These are phyloP conservation scores for Candida xyloterini DNA, from an alignment of 805 yeast genomes.

Conservation along the genomic window DNA sequence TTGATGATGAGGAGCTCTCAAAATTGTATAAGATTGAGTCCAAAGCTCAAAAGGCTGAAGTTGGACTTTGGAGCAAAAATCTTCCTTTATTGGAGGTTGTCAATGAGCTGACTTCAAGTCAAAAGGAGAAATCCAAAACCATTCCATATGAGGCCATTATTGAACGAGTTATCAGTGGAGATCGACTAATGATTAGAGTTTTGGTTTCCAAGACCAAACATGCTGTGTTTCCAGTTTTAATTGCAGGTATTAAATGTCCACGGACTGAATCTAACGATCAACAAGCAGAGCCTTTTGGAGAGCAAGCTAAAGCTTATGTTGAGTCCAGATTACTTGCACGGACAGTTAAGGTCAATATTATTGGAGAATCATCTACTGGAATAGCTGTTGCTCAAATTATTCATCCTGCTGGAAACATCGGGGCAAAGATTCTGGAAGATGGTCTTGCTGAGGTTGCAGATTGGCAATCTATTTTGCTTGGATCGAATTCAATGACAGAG, in stretches of 20 bases:
- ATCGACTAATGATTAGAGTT: conserved; percentile 63
- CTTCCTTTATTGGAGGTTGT: conserved; percentile 25
- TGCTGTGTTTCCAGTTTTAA: conserved; percentile 52
- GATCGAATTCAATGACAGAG: conserved; percentile 57
- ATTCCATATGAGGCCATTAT: conserved; percentile 57
- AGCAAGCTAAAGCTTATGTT: conserved; percentile 61
- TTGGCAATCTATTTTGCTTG: conserved; percentile 72
- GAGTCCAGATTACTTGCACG: conserved; percentile 63
- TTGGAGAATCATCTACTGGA: conserved; percentile 63
- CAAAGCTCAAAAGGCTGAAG: conserved; percentile 47
- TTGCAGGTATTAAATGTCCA: conserved; percentile 76
- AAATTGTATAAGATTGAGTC: conserved; percentile 41
- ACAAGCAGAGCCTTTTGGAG: conserved; percentile 58
- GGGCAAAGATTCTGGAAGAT: conserved; percentile 59
- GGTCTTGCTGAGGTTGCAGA: conserved; percentile 78
- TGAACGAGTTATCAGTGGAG: conserved; percentile 77
- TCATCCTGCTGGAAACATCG: conserved; percentile 78
- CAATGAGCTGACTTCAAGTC: conserved; percentile 31
- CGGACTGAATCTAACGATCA: conserved; percentile 51
- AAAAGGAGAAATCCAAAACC: conserved; percentile 36
- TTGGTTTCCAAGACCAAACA: conserved; percentile 49
- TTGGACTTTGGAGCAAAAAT: conserved; percentile 55
- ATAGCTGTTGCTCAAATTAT: conserved; percentile 54
- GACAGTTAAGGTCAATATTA: conserved; percentile 50
- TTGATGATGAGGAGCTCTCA: conserved; percentile 40